These are phyloP conservation scores for Filobasidium floriforme DNA, from an alignment of 768 basidiomycete genomes.

Conservation along the genomic window DNA sequence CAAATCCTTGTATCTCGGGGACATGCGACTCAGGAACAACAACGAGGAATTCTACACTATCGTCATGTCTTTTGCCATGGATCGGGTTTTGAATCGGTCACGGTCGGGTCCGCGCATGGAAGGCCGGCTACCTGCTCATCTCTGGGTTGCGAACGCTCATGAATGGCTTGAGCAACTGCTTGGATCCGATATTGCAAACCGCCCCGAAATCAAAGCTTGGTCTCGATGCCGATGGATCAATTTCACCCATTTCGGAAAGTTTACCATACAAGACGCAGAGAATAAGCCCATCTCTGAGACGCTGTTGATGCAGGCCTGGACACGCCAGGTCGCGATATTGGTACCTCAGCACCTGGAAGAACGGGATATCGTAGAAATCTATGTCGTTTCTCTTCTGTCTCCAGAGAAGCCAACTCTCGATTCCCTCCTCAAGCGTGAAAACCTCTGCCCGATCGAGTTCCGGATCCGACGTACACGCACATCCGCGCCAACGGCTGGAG, in stretches of 20 bases:
- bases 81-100: not conserved
- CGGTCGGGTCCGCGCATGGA: not conserved
- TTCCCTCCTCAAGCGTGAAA: not conserved
- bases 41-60: not conserved
- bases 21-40: not conserved
- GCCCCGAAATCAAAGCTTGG: not conserved
- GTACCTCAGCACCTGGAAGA: not conserved
- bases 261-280: not conserved
- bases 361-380: not conserved
- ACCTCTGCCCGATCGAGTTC: not conserved
- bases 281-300: not conserved
- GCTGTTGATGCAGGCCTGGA: not conserved
- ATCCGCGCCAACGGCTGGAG: too few relatives aligned
- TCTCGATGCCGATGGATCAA: not conserved
- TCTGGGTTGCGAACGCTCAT: not conserved
- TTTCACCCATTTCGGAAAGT: not conserved
- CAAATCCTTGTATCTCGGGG: not conserved
- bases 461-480: not conserved
- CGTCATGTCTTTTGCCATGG: not conserved
- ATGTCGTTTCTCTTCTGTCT: not conserved
- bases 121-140: not conserved
- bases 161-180: not conserved
- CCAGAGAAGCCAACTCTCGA: not conserved
- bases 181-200: not conserved
- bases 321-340: not conserved